A percentile compares a stretch with the other conserved stretches of the same genome.
Evolutionary conservation across 257 asterid genomes (phyloP).

Genomic region (Paraleonurus japonicus): DNA sequence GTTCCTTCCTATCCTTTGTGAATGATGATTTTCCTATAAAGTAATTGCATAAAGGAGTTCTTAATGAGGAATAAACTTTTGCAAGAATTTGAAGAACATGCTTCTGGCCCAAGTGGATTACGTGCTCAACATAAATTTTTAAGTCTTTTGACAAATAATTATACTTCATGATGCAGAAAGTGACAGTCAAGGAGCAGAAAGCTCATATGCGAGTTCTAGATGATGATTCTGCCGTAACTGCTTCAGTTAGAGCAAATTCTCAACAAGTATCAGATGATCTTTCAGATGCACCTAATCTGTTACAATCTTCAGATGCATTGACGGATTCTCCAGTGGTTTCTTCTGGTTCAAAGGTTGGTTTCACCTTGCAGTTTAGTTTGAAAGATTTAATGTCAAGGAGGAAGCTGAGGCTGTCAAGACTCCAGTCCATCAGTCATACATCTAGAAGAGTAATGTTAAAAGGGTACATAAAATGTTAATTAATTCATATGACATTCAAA

Average conservation of each 20-base stretch:
- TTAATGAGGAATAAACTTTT: background rate
- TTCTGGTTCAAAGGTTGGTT: slow-evolving; percentile 54
- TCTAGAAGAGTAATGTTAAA: slow-evolving; percentile 44
- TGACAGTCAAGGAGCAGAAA: slow-evolving; percentile 31
- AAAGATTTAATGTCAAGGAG: slow-evolving; percentile 72
- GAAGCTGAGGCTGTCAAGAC: slow-evolving; percentile 61
- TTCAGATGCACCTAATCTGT: slow-evolving; percentile 34
- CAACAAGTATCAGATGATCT: slow-evolving; percentile 30
- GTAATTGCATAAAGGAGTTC: background rate
- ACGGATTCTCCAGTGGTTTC: slow-evolving; percentile 52
- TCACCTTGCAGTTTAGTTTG: slow-evolving; percentile 71
- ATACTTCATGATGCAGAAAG: slow-evolving; percentile 22
- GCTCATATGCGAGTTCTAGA: slow-evolving; percentile 36
- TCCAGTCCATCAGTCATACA: slow-evolving; percentile 35
- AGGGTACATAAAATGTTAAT: slow-evolving; percentile 43
- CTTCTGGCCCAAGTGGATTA: slow-evolving; percentile 9
- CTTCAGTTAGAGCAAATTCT: slow-evolving; percentile 36
- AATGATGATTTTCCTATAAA: background rate
- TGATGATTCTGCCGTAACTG: slow-evolving; percentile 30
- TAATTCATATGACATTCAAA: slow-evolving; percentile 15
- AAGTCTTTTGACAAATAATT: background rate
- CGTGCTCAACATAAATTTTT: slow-evolving; percentile 10
- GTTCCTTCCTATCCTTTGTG: slow-evolving; percentile 15
- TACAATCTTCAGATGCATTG: slow-evolving; percentile 39
- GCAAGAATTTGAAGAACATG: slow-evolving; percentile 8